These are phyloP conservation scores for Delitschia confertaspora DNA, from an alignment of 495 filamentous ascomycete genomes.

Conservation along the genomic window DNA sequence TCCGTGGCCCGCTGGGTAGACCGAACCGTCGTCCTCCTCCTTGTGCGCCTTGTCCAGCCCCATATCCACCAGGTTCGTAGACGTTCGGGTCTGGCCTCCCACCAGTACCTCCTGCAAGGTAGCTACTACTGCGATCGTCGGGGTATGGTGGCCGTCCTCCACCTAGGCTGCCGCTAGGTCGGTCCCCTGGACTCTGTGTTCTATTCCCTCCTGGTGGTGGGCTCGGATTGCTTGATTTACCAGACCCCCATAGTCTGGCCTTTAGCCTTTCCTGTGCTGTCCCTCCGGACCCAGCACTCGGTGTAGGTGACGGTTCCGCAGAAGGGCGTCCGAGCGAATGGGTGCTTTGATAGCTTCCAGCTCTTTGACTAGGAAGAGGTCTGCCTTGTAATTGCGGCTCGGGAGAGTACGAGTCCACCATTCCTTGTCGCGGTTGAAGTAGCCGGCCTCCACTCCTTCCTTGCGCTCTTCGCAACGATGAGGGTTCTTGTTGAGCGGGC, in stretches of 20 bases:
- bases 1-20: slow-evolving; percentile 44
- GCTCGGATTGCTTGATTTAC: slow-evolving; percentile 22
- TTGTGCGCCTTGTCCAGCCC: slow-evolving; percentile 3
- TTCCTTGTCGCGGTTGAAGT: slow-evolving; percentile 25
- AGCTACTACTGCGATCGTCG: slow-evolving; percentile 23
- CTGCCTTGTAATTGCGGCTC: slow-evolving; percentile 42
- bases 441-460: slow-evolving; percentile 23
- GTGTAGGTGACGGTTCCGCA: slow-evolving; percentile 31
- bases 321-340: slow-evolving; percentile 28
- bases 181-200: slow-evolving; percentile 16
- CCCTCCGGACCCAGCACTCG: slow-evolving; percentile 37
- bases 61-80: slow-evolving; percentile 20
- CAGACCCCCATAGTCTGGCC: slow-evolving; percentile 52
- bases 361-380: slow-evolving; percentile 60
- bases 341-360: slow-evolving; percentile 57
- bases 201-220: slow-evolving; percentile 5
- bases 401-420: slow-evolving; percentile 21
- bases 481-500: slow-evolving; percentile 42
- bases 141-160: slow-evolving; percentile 21
- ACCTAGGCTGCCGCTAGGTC: neutral
- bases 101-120: slow-evolving; percentile 7
- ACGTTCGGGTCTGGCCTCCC: slow-evolving; percentile 17
- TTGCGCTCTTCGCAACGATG: slow-evolving; percentile 45
- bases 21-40: slow-evolving; percentile 36
- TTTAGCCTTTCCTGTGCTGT: slow-evolving; percentile 61